Base-by-base conservation (phyloP, 345 rosid species). In the Excoecaria agallocha region DNA sequence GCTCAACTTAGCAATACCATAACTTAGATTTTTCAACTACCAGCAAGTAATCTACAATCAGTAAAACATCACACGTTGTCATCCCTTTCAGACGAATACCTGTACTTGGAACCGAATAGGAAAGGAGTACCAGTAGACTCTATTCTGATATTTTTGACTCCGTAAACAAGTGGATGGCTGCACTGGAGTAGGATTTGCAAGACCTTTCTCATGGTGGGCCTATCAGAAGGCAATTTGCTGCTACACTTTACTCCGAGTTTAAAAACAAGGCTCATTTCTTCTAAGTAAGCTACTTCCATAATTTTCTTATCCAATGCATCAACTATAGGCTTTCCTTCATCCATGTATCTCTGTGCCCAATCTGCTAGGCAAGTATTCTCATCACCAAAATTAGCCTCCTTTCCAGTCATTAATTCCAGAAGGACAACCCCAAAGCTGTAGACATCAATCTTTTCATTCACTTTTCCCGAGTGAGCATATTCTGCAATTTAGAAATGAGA, bases 371-470 rank as follows among this genome's bases (percentile, higher is more conserved):
- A 4, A 37, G 51, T 45, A 39, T 70, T 38, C 68, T 57, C 75
- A 16, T 64, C 76, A 0, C 82, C 76, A 24, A 57, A 9, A 19
- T n/a, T 59, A 3, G 82, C 73, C 51, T 66, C 72, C 16, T 71
- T 79, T n/a, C 82, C 82, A 2, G 82, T 75, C n/a, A 76, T 66
- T 61, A 75, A 63, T 52, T 79, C 79, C 35, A 79, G 38, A 19
- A 79, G 79, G 38, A 95, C 86, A 75, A 93, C 98, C 3, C 98
- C 99, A 12, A 88, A 93, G 84, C 99, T 95, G 78, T 93, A 95
- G 58, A 95, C 98, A 80, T 95, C 98, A 8, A 89, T 89, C 82
- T 93, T 93, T 80, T 95, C 99, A 71, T 95, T 90, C 79, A 95
- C 72, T 70, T 54, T 66, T 4, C 37, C 54, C 6, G 69, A 75